phyloP scores from a whole-genome alignment of 345 rosid genomes.

The Gossypium longicalyx region DNA sequence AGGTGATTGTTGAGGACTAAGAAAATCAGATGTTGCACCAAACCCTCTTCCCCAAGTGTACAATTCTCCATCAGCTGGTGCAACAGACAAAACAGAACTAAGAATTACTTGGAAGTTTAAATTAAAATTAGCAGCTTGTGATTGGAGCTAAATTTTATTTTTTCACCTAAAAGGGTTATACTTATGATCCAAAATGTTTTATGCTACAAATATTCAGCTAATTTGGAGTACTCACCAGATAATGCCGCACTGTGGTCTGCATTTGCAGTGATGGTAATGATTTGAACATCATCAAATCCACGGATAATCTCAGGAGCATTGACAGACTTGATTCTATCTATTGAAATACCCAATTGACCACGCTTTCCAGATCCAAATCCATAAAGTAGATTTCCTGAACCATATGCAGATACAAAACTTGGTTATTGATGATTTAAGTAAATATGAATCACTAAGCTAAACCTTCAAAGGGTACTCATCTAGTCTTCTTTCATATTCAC shows the following conservation, averaged over 20 bases:
- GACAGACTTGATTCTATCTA: conserved; percentile 36
- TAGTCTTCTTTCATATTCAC: neutral
- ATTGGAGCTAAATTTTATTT: neutral
- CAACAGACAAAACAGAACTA: conserved; percentile 11
- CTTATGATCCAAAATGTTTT: neutral
- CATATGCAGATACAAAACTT: conserved; percentile 19
- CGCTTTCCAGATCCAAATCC: conserved; percentile 87
- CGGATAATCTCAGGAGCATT: conserved; percentile 45
- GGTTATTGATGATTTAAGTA: conserved; percentile 13
- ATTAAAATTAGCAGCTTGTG: neutral
- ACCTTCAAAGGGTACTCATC: neutral
- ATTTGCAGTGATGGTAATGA: conserved; percentile 54
- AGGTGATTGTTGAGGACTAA: conserved; percentile 40
- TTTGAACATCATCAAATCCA: conserved; percentile 51
- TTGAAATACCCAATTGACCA: conserved; percentile 68
- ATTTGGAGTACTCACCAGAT: conserved; percentile 41
- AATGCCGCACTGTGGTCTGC: conserved; percentile 85
- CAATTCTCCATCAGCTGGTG: conserved; percentile 54
- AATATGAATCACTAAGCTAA: neutral
- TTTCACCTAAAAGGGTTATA: neutral
- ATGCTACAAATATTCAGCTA: neutral
- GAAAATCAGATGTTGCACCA: conserved; percentile 39
- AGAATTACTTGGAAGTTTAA: neutral
- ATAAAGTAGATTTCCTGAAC: conserved; percentile 44
- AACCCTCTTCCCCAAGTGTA: conserved; percentile 90